A percentile compares a stretch with the other conserved stretches of the same genome.
Conservation (phyloP, 1,139 yeast species). For the Blastobotrys buckinghamii region DNA sequence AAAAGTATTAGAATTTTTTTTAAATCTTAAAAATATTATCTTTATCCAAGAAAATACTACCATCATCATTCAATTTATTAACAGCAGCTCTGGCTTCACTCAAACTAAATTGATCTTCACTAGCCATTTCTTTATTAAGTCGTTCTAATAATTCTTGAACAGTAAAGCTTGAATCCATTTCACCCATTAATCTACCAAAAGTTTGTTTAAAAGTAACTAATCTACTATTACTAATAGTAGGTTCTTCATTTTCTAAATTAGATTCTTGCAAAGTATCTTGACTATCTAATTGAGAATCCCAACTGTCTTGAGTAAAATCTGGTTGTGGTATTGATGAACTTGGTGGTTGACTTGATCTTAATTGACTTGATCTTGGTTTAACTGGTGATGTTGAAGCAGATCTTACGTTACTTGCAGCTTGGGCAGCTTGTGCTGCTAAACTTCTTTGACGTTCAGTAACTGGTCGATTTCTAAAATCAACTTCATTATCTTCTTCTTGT, state of each 20-base stretch:
- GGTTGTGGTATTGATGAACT: slow-evolving; percentile 16
- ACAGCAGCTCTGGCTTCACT: slow-evolving; percentile 36
- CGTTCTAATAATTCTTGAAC: slow-evolving; percentile 27
- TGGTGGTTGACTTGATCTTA: slow-evolving; percentile 12
- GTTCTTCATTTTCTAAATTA: neutral
- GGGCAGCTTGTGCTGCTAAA: slow-evolving; percentile 3
- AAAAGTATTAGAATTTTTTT: neutral
- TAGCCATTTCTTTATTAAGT: slow-evolving; percentile 32
- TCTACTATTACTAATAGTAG: slow-evolving; percentile 29
- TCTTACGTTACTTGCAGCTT: slow-evolving; percentile 6
- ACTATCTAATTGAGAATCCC: slow-evolving; percentile 17
- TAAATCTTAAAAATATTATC: slow-evolving; percentile 14
- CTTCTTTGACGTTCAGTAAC: neutral
- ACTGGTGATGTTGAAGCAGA: slow-evolving; percentile 3
- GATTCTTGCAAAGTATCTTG: slow-evolving; percentile 18
- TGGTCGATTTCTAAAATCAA: slow-evolving; percentile 20
- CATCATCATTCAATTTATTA: slow-evolving; percentile 31
- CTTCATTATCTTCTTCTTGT: slow-evolving; percentile 18
- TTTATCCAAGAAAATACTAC: slow-evolving; percentile 32
- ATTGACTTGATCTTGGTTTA: slow-evolving; percentile 6
- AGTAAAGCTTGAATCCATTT: slow-evolving; percentile 26
- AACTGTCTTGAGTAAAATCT: slow-evolving; percentile 23
- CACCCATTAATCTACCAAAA: slow-evolving; percentile 31
- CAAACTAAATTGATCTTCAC: slow-evolving; percentile 33
- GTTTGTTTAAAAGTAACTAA: slow-evolving; percentile 27